Evolutionary conservation across 108 stramenopile species (phyloP).

Genomic region (Skeletonema potamos): DNA sequence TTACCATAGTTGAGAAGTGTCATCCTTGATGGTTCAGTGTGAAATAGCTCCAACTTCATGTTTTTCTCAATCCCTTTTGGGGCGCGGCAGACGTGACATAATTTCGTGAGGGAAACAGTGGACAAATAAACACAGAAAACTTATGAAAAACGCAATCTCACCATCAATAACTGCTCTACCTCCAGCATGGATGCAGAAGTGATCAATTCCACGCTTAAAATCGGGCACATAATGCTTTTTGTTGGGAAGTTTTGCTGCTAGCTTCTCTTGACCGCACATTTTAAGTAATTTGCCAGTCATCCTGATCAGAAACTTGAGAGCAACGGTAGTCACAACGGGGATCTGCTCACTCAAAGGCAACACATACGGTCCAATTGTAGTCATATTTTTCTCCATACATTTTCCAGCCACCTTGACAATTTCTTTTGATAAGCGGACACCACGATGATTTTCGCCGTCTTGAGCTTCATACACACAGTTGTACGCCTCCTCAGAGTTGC

Average conservation of each 20-base stretch:
- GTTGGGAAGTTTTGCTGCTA: constrained; percentile 57
- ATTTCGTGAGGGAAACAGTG: constrained; percentile 1
- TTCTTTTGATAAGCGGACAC: constrained; percentile 94
- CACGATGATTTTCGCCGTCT: constrained; percentile 79
- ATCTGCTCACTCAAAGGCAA: constrained; percentile 94
- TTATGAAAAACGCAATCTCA: constrained; percentile 37
- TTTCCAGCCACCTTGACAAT: constrained; percentile 97
- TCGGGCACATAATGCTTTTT: constrained; percentile 93
- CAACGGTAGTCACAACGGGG: constrained; percentile 70
- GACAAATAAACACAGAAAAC: neutral
- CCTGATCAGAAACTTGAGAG: constrained; percentile 55
- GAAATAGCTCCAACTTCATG: constrained; percentile 86
- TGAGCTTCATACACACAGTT: constrained; percentile 93
- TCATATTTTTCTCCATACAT: constrained; percentile 97
- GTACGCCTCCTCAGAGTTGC: constrained; percentile 85
- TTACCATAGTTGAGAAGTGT: constrained; percentile 95
- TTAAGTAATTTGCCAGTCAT: constrained; percentile 45
- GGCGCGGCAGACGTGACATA: neutral
- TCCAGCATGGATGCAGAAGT: constrained; percentile 98
- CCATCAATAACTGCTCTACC: constrained; percentile 96
- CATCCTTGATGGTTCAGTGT: constrained; percentile 94
- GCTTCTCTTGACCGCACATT: constrained; percentile 45
- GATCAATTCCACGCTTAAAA: constrained; percentile 96
- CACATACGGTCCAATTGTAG: constrained; percentile 91
- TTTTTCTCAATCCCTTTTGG: constrained; percentile 95